Evolutionary conservation across 2,329 filamentous ascomycete genomes (phyloP).

Genomic region (Acephala macrosclerotiorum): DNA sequence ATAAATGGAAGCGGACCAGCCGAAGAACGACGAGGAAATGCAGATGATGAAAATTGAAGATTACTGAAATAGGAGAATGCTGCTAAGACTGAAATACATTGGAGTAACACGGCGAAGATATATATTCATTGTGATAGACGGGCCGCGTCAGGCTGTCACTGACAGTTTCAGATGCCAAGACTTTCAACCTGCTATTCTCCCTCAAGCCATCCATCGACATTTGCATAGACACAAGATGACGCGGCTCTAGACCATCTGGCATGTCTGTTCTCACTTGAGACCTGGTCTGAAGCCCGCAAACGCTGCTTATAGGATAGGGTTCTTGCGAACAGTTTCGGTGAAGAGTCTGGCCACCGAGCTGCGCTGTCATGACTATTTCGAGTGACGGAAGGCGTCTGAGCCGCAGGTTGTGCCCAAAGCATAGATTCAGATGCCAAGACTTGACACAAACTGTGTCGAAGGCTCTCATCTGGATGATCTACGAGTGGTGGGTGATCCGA

Average conservation of each 20-base stretch:
- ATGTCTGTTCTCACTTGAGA: conserved; percentile 8
- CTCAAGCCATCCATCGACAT: not conserved
- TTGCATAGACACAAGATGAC: conserved; percentile 9
- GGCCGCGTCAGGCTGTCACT: conserved; percentile 17
- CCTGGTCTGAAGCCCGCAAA: conserved; percentile 2
- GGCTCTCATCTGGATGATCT: conserved; percentile 9
- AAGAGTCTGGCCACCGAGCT: conserved; percentile 10
- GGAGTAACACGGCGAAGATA: conserved; percentile 6
- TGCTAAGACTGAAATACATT: not conserved
- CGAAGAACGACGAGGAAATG: conserved; percentile 12
- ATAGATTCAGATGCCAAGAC: conserved; percentile 12
- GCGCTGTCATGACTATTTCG: not conserved
- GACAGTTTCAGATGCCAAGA: conserved; percentile 25
- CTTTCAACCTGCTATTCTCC: not conserved
- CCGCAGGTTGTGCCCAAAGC: conserved; percentile 7
- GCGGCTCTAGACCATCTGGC: conserved; percentile 8
- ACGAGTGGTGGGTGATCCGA: conserved; percentile 11
- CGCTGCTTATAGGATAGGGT: not conserved
- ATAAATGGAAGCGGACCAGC: conserved; percentile 23
- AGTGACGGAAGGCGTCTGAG: not conserved
- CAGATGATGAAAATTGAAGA: not conserved
- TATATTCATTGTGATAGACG: conserved; percentile 4
- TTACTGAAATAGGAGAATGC: not conserved
- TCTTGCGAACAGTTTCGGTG: conserved; percentile 16
- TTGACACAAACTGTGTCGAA: conserved; percentile 13